Evolutionary conservation across 2,329 filamentous ascomycete species (phyloP).

Genomic region (Penicillium sp.): DNA sequence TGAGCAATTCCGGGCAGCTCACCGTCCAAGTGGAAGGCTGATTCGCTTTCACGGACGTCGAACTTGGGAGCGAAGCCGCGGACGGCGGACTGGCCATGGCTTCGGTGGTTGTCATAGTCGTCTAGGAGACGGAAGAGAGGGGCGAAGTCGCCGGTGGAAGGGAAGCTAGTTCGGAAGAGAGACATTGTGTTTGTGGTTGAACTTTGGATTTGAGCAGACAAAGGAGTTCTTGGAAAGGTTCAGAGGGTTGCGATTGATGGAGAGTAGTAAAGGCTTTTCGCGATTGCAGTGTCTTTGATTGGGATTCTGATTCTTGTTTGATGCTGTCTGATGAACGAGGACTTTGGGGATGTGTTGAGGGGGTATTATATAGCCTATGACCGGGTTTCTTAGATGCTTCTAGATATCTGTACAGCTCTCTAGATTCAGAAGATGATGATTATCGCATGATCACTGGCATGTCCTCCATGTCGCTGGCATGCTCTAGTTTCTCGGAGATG

Average conservation of each 20-base stretch:
- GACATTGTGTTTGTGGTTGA: constrained; percentile 24
- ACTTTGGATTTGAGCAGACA: background rate
- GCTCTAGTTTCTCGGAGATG: constrained; percentile 7
- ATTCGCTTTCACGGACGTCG: constrained; percentile 42
- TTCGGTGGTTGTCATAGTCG: constrained; percentile 37
- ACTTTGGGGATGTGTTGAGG: background rate
- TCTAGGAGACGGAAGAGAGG: constrained; percentile 44
- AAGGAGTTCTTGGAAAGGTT: too few species aligned
- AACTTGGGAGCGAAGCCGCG: constrained; percentile 41
- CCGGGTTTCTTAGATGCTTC: background rate
- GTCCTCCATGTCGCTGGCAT: constrained; percentile 1
- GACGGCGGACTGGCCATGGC: constrained; percentile 10
- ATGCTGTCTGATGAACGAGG: background rate
- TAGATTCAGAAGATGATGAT: background rate
- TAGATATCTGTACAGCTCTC: background rate
- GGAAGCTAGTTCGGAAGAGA: constrained; percentile 27
- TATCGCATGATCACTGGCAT: background rate
- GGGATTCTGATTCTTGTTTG: background rate
- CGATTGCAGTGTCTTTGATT: background rate
- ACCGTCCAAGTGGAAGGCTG: constrained; percentile 44
- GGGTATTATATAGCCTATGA: background rate
- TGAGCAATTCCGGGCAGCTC: constrained; percentile 45
- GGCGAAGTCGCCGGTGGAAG: constrained; percentile 32
- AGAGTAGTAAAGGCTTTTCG: background rate
- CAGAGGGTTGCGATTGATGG: too few species aligned